Conservation (phyloP, 2,329 filamentous ascomycete genomes). For the Incumbomyces delicatus region DNA sequence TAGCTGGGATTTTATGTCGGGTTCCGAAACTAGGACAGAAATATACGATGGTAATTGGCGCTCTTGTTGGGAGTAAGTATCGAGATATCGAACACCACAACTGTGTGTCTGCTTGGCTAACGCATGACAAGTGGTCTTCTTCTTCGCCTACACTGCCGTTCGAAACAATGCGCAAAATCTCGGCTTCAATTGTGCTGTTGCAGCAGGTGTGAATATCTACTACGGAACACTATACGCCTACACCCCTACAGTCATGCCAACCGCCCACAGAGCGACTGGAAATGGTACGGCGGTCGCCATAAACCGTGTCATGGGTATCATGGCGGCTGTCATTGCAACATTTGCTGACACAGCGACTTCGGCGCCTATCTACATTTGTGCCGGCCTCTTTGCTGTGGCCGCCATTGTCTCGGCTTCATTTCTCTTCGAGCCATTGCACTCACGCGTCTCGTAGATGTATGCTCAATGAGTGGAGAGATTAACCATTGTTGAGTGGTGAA, state of each 20-base stretch:
- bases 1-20: slow-evolving; percentile 60
- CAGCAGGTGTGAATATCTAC: slow-evolving; percentile 56
- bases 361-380: slow-evolving; percentile 30
- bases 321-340: slow-evolving; percentile 49
- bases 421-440: too few species aligned
- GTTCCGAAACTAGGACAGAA: too few species aligned
- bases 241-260: slow-evolving; percentile 59
- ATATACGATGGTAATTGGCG: slow-evolving; percentile 57
- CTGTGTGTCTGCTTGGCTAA: slow-evolving; percentile 41
- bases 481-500: too few species aligned
- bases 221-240: slow-evolving; percentile 64
- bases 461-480: too few species aligned
- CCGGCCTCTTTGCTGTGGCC: slow-evolving; percentile 27
- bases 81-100: slow-evolving; percentile 63
- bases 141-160: slow-evolving; percentile 66
- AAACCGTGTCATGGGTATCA: slow-evolving; percentile 65
- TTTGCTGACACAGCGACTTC: slow-evolving; percentile 23
- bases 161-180: slow-evolving; percentile 53
- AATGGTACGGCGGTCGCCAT: slow-evolving; percentile 63
- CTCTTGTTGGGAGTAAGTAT: slow-evolving; percentile 57
- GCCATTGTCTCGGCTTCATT: too few species aligned
- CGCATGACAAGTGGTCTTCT: too few species aligned
- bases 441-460: too few species aligned
- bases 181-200: slow-evolving; percentile 59
- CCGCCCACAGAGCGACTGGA: slow-evolving; percentile 62